Conservation (phyloP, 305 asterid genomes). For the Striga hermonthica region DNA sequence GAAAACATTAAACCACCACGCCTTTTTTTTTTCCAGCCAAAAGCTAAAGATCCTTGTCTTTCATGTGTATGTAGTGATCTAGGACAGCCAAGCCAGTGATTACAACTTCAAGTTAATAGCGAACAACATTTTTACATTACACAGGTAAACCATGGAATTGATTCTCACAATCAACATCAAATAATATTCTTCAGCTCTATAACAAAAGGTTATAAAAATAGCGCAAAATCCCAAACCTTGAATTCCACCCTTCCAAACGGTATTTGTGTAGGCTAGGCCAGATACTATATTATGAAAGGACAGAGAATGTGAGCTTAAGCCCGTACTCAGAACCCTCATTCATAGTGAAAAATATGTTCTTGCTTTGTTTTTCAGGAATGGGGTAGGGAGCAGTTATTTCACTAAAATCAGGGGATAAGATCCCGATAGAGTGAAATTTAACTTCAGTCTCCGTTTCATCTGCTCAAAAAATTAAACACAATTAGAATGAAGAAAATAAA, state of each 20-base stretch:
- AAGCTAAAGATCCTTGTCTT: no score
- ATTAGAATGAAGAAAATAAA: not conserved
- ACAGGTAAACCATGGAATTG: not conserved
- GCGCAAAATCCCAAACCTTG: constrained; percentile 50
- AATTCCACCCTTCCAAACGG: constrained; percentile 69
- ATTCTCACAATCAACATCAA: not conserved
- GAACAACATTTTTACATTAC: no score
- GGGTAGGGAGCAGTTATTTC: constrained; percentile 65
- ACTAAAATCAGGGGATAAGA: constrained; percentile 56
- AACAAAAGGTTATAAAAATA: not conserved
- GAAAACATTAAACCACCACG: no score
- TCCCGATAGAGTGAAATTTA: constrained; percentile 60
- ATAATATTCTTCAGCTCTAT: not conserved
- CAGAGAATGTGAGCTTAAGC: constrained; percentile 66
- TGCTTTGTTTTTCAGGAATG: constrained; percentile 42
- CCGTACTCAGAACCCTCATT: constrained; percentile 64
- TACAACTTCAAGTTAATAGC: no score
- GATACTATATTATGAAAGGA: constrained; percentile 75
- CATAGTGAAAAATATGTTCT: constrained; percentile 50
- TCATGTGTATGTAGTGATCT: no score
- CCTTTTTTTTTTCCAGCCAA: no score
- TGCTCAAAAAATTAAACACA: constrained; percentile 24
- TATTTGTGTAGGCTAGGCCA: constrained; percentile 66
- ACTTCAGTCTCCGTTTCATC: constrained; percentile 77
- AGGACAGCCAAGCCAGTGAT: no score